phyloP scores from a whole-genome alignment of 83 land plant species.

The Larix sibirica region DNA sequence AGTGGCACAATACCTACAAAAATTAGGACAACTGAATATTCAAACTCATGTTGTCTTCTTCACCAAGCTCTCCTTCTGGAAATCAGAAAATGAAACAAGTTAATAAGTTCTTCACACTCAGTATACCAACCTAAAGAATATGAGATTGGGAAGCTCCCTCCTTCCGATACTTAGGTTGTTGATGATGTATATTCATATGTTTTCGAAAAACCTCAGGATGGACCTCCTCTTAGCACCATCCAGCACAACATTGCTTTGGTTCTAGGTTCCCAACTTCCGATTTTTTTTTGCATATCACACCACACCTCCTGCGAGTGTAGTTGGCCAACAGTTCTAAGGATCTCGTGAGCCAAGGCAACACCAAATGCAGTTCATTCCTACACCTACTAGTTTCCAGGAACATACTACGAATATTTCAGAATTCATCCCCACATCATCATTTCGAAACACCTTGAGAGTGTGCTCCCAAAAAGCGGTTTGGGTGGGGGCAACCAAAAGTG shows the following conservation, averaged over 20 bases:
- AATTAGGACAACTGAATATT: too few species aligned
- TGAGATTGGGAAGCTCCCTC: background rate
- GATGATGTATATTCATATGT: background rate
- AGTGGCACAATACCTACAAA: background rate
- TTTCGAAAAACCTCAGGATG: background rate
- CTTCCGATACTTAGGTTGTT: background rate
- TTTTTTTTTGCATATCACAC: background rate
- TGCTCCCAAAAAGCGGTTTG: too few species aligned
- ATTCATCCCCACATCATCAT: too few species aligned
- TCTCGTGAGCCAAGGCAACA: too few species aligned
- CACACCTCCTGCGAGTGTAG: background rate
- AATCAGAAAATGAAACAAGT: background rate
- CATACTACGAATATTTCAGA: too few species aligned
- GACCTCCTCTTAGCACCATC: background rate
- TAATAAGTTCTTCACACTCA: background rate
- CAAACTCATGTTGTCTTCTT: background rate
- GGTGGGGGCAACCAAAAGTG: too few species aligned
- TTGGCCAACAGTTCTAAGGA: too few species aligned
- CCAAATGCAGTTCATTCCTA: too few species aligned
- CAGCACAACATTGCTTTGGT: background rate
- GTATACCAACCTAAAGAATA: background rate
- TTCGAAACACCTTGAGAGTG: too few species aligned
- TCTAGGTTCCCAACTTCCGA: background rate
- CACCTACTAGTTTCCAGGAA: too few species aligned
- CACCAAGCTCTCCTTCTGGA: background rate